phyloP scores from a whole-genome alignment of 768 basidiomycete species.

The Obba rivulosa region DNA sequence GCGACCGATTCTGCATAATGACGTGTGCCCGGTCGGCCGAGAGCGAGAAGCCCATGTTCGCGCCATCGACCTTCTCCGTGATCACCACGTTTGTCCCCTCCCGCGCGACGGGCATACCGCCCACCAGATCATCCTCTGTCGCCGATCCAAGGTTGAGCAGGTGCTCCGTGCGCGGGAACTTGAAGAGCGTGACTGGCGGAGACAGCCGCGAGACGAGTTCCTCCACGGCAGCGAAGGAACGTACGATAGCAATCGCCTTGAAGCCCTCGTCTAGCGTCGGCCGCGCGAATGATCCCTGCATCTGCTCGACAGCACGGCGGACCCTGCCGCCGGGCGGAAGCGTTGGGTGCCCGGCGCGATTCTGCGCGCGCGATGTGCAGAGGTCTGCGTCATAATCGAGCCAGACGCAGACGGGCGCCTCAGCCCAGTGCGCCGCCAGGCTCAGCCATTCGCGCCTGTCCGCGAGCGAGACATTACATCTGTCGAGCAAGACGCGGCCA shows the following conservation, averaged over 20 bases:
- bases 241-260: conserved; percentile 40
- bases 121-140: conserved; percentile 47
- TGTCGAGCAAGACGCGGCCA: conserved; percentile 46
- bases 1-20: conserved; percentile 57
- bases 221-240: conserved; percentile 45
- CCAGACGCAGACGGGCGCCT: conserved; percentile 42
- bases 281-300: conserved; percentile 38
- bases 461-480: conserved; percentile 45
- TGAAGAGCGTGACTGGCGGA: conserved; percentile 37
- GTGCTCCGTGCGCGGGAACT: conserved; percentile 60
- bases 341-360: conserved; percentile 53
- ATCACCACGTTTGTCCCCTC: conserved; percentile 34
- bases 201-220: conserved; percentile 43
- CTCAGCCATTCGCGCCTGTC: conserved; percentile 48
- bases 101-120: background rate
- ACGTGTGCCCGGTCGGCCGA: conserved; percentile 40
- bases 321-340: conserved; percentile 51
- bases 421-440: conserved; percentile 46
- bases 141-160: conserved; percentile 54
- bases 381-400: conserved; percentile 49
- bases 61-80: conserved; percentile 64
- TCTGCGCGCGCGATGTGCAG: conserved; percentile 51
- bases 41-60: conserved; percentile 62
- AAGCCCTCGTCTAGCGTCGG: conserved; percentile 52
- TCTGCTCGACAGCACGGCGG: conserved; percentile 49